These are phyloP conservation scores for Salicornia ramosissima DNA, from an alignment of 148 eudicot species.

Conservation along the genomic window DNA sequence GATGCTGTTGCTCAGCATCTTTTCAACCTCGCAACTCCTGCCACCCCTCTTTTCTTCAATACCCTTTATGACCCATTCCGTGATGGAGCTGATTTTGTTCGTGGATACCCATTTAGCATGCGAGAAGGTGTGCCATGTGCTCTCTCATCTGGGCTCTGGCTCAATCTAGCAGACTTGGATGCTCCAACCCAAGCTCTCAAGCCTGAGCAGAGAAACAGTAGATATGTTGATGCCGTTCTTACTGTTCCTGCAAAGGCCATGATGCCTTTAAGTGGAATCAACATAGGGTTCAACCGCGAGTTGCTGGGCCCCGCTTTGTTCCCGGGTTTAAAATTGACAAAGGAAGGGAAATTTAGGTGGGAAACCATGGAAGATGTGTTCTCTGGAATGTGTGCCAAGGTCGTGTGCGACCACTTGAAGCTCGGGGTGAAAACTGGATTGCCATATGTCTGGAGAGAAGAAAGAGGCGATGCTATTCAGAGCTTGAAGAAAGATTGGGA, in stretches of 20 bases:
- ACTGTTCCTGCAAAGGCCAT: conserved; percentile 62
- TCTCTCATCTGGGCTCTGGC: conserved; percentile 88
- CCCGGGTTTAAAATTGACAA: conserved; percentile 64
- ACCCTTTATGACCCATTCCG: conserved; percentile 86
- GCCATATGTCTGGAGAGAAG: conserved; percentile 88
- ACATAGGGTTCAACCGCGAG: conserved; percentile 72
- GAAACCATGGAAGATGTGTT: conserved; percentile 93
- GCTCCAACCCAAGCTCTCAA: conserved; percentile 97
- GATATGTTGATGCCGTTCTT: conserved; percentile 87
- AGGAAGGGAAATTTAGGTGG: conserved; percentile 89
- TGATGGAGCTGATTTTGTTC: conserved; percentile 87
- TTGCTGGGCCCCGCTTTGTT: conserved; percentile 77
- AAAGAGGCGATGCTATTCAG: conserved; percentile 70
- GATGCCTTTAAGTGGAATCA: conserved; percentile 85
- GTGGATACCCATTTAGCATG: conserved; percentile 93
- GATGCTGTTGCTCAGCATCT: conserved; percentile 77
- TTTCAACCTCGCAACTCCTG: conserved; percentile 73
- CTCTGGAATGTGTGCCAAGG: conserved; percentile 81
- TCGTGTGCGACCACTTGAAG: conserved; percentile 68
- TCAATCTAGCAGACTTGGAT: conserved; percentile 85
- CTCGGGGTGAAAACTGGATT: conserved; percentile 81
- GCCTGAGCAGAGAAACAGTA: conserved; percentile 52
- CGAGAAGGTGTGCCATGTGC: conserved; percentile 74
- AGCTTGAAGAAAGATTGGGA: conserved; percentile 94
- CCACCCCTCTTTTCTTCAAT: conserved; percentile 92